Base-by-base conservation (phyloP, 2,329 filamentous ascomycete genomes). In the Decorospora gaudefroyi region DNA sequence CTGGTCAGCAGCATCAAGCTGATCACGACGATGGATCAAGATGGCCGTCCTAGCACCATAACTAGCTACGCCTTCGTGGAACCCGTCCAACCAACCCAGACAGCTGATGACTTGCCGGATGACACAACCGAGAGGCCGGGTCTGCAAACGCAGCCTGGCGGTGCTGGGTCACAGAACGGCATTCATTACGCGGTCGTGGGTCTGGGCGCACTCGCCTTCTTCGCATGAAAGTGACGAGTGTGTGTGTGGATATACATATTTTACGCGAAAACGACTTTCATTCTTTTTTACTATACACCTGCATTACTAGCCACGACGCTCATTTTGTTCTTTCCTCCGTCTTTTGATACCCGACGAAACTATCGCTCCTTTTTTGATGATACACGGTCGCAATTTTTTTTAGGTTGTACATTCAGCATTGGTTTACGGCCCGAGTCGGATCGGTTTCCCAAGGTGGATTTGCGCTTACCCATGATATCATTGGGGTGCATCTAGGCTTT, bases 21-120 rank as follows among this genome's bases (percentile, higher is more conserved):
- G 3, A 44, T 65, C 25, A 70, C 67, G 1, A 68, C 67, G 9
- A 70, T 64, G 6, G 61, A 62, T 10, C 34, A 53, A 0, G 50
- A 66, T 28, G 69, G 69, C 6, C 35, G 62, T 22, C 66, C 57
- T 3, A 66, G 58, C 23, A 76, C 73, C 1, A 64, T 76, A 37
- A 78, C 75, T 12, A 73, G 69, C 34, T 74, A 71, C 48, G 72
- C 70, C 0, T 69, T 69, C 31, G 73, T 76, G 3, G 73, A 66
- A 10, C 70, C 58, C 10, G 59, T 61, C 19, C 35, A 49, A 5
- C 54, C 53, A 1, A 67, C 62, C 1, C 43, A 30, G 0, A 51
- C 49, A 0, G 40, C 13, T 10, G 32, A 25, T 8, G 37, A 47
- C 8, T 40, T 21, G 1, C 31, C 46, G 4, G 48, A 61, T 1